Evolutionary conservation across 805 yeast species (phyloP).

Genomic region (Clavispora carvajalis): DNA sequence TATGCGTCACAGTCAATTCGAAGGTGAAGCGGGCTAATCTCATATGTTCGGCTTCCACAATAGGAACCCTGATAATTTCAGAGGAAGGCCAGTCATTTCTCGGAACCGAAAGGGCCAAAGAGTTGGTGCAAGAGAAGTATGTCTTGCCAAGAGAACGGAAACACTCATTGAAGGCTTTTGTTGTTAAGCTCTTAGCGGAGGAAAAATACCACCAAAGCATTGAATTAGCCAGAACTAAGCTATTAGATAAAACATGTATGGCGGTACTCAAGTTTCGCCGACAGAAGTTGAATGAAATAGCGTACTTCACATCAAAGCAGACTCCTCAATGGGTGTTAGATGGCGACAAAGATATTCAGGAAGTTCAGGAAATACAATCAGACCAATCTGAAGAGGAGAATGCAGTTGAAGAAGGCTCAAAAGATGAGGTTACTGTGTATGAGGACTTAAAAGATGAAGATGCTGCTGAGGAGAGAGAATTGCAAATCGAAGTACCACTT

Average conservation of each 20-base stretch:
- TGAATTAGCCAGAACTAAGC: slow-evolving; percentile 8
- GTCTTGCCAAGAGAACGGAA: slow-evolving; percentile 15
- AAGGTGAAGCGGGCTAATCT: slow-evolving; percentile 7
- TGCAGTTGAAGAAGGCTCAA: too few relatives aligned
- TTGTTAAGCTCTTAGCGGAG: slow-evolving; percentile 9
- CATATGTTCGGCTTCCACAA: slow-evolving; percentile 2
- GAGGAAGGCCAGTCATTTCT: background rate
- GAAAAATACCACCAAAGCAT: slow-evolving; percentile 7
- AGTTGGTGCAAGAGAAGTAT: background rate
- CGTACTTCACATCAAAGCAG: slow-evolving; percentile 2
- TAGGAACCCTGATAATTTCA: slow-evolving; percentile 11
- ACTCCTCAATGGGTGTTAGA: background rate
- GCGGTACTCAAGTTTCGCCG: slow-evolving; percentile 14
- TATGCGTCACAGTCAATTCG: slow-evolving; percentile 1
- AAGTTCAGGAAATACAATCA: background rate
- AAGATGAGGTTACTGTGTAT: background rate
- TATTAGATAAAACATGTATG: slow-evolving; percentile 5
- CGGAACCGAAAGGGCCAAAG: background rate
- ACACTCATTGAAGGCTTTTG: slow-evolving; percentile 11
- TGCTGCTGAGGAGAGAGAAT: background rate
- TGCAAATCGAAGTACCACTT: slow-evolving; percentile 13
- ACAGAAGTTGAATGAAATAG: slow-evolving; percentile 10
- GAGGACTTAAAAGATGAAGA: background rate
- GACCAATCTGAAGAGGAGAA: background rate
- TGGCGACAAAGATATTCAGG: background rate